Percentiles rank a stretch among this genome's conserved stretches.
Conservation (phyloP, 805 yeast species). For the Schwanniomyces vanrijiae region DNA sequence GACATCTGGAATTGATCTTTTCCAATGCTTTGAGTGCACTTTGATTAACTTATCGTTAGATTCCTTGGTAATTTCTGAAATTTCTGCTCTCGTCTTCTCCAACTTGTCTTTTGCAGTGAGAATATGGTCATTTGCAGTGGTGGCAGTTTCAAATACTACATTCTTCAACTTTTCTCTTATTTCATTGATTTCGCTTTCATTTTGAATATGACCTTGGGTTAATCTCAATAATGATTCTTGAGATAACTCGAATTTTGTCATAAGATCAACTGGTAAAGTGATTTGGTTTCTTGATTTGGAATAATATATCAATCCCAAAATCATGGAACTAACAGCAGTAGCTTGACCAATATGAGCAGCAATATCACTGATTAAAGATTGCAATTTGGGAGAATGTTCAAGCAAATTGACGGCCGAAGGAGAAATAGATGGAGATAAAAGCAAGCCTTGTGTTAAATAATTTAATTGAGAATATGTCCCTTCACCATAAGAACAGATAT, state of each 20-base stretch:
- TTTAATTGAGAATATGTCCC: conserved; percentile 74
- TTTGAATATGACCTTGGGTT: conserved; percentile 41
- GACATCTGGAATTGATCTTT: conserved; percentile 56
- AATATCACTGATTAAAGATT: conserved; percentile 51
- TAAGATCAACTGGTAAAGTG: conserved; percentile 61
- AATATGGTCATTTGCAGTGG: conserved; percentile 77
- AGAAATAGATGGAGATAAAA: conserved; percentile 56
- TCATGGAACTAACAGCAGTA: conserved; percentile 62
- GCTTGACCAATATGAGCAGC: conserved; percentile 86
- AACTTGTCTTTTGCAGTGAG: conserved; percentile 65
- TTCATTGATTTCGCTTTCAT: conserved; percentile 22
- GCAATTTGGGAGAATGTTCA: conserved; percentile 45
- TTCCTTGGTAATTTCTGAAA: conserved; percentile 26
- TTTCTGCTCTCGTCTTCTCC: conserved; percentile 32
- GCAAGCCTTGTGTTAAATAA: conserved; percentile 60
- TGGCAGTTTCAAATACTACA: conserved; percentile 67
- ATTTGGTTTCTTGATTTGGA: conserved; percentile 51
- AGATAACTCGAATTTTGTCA: conserved; percentile 53
- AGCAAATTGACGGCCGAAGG: conserved; percentile 54
- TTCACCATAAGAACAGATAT: conserved; percentile 75
- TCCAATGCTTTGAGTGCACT: conserved; percentile 36
- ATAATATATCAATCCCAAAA: conserved; percentile 60
- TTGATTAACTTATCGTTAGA: conserved; percentile 25
- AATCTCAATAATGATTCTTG: conserved; percentile 62
- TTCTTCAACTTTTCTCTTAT: conserved; percentile 46